These are phyloP conservation scores for Boletus sp. DNA, from an alignment of 768 basidiomycete species.

Conservation along the genomic window DNA sequence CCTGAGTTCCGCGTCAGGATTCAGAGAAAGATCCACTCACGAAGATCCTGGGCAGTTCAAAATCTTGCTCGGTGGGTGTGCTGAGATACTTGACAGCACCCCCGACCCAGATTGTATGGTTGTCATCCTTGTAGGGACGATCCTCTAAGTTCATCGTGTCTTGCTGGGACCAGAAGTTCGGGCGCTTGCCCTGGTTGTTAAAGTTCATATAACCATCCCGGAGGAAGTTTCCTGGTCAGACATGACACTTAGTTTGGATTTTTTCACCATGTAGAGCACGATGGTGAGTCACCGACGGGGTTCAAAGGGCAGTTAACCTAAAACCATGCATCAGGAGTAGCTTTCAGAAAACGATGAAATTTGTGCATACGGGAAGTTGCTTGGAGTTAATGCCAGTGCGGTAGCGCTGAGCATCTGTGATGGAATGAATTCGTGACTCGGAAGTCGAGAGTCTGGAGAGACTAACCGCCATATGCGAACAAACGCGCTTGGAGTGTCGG, in stretches of 20 bases:
- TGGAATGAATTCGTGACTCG: not conserved
- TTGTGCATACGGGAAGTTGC: conserved; percentile 33
- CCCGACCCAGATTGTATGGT: conserved; percentile 41
- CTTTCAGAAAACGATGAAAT: not conserved
- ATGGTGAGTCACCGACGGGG: conserved; percentile 32
- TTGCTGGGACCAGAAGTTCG: conserved; percentile 39
- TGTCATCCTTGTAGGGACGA: conserved; percentile 38
- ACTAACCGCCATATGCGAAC: conserved; percentile 53
- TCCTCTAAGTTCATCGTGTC: conserved; percentile 32
- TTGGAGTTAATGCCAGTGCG: conserved; percentile 39
- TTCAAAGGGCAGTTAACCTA: conserved; percentile 39
- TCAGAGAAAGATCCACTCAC: conserved; percentile 1
- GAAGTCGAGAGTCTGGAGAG: not conserved
- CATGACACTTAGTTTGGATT: not conserved
- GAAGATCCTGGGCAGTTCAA: conserved; percentile 39
- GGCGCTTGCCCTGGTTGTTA: conserved; percentile 39
- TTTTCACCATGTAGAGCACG: too few relatives aligned
- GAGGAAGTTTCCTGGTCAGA: conserved; percentile 35
- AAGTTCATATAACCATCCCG: conserved; percentile 39
- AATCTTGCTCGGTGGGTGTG: conserved; percentile 37
- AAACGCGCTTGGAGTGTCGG: conserved; percentile 57
- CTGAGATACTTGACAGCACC: conserved; percentile 40
- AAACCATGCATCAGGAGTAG: not conserved
- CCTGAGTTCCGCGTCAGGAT: not conserved
- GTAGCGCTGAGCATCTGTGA: conserved; percentile 38